Percentiles rank a stretch among this genome's conserved stretches.
phyloP scores from a whole-genome alignment of 2,329 filamentous ascomycete species.

The Teratosphaeria epicoccoides region DNA sequence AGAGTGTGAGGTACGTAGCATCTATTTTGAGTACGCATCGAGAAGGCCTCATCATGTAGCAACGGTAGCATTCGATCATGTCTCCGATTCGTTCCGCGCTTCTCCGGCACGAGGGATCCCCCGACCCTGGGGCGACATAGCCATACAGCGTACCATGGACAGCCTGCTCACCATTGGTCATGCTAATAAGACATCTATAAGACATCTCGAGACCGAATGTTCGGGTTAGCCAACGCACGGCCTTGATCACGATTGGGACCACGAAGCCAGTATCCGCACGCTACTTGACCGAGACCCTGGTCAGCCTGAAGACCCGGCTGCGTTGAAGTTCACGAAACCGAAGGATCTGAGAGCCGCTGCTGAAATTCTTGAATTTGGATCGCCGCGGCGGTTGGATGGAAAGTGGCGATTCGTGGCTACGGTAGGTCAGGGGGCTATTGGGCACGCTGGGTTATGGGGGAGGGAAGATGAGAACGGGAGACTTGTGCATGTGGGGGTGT shows the following conservation, averaged over 20 bases:
- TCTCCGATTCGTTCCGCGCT: no score
- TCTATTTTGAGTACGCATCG: no score
- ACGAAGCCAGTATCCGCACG: neutral
- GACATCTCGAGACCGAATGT: no score
- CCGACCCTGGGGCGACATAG: no score
- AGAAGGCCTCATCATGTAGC: no score
- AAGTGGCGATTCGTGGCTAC: neutral
- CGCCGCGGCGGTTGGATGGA: neutral
- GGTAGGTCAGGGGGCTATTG: neutral
- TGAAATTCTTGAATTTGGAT: neutral
- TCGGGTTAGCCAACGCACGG: no score
- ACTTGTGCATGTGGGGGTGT: neutral
- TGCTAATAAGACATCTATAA: no score
- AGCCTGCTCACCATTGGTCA: no score
- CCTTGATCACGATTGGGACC: neutral
- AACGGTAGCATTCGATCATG: no score
- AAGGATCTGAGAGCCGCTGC: neutral
- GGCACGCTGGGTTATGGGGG: neutral
- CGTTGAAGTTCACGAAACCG: neutral
- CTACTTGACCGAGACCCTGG: neutral
- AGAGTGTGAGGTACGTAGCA: no score
- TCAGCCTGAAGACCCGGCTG: neutral
- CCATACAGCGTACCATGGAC: no score
- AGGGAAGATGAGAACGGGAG: neutral
- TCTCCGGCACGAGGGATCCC: no score